phyloP scores from a whole-genome alignment of 768 basidiomycete species.

The Boletales sp. region DNA sequence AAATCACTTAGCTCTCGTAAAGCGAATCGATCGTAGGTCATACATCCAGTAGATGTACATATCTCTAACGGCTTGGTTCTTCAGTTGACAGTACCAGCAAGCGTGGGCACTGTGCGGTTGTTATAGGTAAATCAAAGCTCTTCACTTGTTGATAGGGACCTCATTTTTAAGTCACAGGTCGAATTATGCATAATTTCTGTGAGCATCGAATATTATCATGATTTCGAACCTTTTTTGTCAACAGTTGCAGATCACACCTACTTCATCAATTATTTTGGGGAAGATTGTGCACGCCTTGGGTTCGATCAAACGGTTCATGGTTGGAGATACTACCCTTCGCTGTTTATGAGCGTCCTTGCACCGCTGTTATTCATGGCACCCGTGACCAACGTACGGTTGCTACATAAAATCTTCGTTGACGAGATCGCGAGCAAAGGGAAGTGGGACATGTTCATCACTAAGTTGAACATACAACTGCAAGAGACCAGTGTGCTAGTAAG shows the following conservation, averaged over 20 bases:
- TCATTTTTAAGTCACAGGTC: slow-evolving; percentile 18
- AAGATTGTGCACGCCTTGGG: slow-evolving; percentile 40
- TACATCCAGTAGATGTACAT: not conserved
- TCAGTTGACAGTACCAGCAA: slow-evolving; percentile 10
- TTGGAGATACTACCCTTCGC: slow-evolving; percentile 28
- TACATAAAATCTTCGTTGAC: slow-evolving; percentile 54
- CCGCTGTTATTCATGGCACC: slow-evolving; percentile 50
- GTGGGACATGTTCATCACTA: slow-evolving; percentile 46
- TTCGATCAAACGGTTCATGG: slow-evolving; percentile 31
- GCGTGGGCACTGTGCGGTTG: slow-evolving; percentile 15
- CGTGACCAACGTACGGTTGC: slow-evolving; percentile 38
- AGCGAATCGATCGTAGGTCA: slow-evolving; percentile 21
- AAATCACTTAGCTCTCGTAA: slow-evolving; percentile 23
- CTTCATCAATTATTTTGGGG: slow-evolving; percentile 44
- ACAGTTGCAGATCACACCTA: slow-evolving; percentile 27
- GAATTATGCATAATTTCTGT: slow-evolving; percentile 31
- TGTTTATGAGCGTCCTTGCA: slow-evolving; percentile 36
- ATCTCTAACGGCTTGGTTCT: not conserved
- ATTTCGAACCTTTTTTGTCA: not conserved
- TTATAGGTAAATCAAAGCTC: slow-evolving; percentile 16
- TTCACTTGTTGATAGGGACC: not conserved
- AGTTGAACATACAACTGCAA: slow-evolving; percentile 47
- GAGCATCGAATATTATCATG: not conserved
- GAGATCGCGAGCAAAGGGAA: slow-evolving; percentile 35
- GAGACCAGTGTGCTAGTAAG: slow-evolving; percentile 53